These are phyloP conservation scores for Chaetomiaceae sp. DNA, from an alignment of 2,329 filamentous ascomycete species.

Conservation along the genomic window DNA sequence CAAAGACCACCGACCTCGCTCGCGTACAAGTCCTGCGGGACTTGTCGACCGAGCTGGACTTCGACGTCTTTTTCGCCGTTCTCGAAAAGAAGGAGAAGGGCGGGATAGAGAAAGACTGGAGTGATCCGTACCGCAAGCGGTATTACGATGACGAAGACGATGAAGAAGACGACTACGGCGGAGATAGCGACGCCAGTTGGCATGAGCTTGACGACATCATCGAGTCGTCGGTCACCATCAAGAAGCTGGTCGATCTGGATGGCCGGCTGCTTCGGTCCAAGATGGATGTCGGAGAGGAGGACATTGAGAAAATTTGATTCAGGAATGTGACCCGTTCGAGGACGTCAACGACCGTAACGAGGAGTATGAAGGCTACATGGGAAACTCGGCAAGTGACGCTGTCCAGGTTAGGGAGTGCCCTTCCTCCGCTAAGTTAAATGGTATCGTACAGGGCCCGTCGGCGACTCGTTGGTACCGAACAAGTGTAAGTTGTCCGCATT, in stretches of 20 bases:
- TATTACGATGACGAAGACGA: too few relatives aligned
- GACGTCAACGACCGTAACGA: constrained; percentile 16
- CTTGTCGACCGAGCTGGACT: constrained; percentile 22
- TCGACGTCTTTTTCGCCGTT: constrained; percentile 31
- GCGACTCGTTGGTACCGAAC: constrained; percentile 6
- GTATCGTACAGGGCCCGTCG: not conserved
- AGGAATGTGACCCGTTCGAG: not conserved
- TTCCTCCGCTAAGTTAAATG: not conserved
- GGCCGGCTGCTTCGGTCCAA: not conserved
- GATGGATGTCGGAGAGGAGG: not conserved
- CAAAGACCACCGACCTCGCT: constrained; percentile 25
- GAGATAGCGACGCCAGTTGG: not conserved
- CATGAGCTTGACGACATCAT: constrained; percentile 17
- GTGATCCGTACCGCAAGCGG: constrained; percentile 3
- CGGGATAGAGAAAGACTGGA: constrained; percentile 4
- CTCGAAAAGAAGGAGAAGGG: constrained; percentile 28
- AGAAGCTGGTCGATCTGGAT: constrained; percentile 25
- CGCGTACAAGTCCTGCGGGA: constrained; percentile 25
- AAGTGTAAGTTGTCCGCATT: not conserved
- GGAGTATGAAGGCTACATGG: constrained; percentile 26
- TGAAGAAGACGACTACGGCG: not conserved
- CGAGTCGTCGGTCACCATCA: constrained; percentile 14
- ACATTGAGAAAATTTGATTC: not conserved
- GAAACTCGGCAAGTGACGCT: constrained; percentile 25
- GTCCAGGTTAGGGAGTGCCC: not conserved